These are phyloP conservation scores for Scenedesmus sp. DNA, from an alignment of 163 green algal species.

Conservation along the genomic window DNA sequence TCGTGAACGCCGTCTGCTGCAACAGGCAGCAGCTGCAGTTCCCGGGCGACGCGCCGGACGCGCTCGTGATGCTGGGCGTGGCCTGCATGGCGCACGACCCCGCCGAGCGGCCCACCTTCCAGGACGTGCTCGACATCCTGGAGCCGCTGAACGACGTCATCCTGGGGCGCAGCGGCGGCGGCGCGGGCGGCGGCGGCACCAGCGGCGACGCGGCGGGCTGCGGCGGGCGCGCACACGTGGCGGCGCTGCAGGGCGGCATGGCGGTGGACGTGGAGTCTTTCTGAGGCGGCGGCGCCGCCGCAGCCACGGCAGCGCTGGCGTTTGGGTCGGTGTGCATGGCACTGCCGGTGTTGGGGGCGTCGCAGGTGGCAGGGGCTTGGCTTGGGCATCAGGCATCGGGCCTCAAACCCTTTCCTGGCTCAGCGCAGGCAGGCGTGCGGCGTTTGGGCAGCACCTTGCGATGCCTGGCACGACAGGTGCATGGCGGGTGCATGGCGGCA, in stretches of 20 bases:
- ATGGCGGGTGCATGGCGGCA: too few relatives aligned
- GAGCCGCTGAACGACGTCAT: conserved; percentile 36
- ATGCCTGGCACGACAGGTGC: too few relatives aligned
- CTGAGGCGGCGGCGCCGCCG: too few relatives aligned
- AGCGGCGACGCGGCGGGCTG: not conserved
- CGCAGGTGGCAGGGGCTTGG: too few relatives aligned
- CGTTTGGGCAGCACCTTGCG: too few relatives aligned
- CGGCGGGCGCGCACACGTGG: not conserved
- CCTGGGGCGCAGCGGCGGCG: not conserved
- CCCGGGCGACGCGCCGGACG: conserved; percentile 8
- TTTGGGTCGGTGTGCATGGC: too few relatives aligned
- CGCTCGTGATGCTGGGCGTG: conserved; percentile 46
- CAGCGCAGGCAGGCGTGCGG: too few relatives aligned
- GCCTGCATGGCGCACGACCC: conserved; percentile 59
- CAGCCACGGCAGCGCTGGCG: too few relatives aligned
- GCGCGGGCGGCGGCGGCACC: not conserved
- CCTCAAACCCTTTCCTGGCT: too few relatives aligned
- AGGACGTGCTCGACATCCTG: conserved; percentile 50
- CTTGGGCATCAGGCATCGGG: too few relatives aligned
- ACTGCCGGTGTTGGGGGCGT: too few relatives aligned
- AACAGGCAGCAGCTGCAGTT: conserved; percentile 54
- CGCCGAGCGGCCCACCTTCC: conserved; percentile 55
- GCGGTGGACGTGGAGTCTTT: not conserved
- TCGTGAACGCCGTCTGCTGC: conserved; percentile 50
- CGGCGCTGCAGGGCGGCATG: not conserved